These are phyloP conservation scores for Phytophthora constricta DNA, from an alignment of 352 stramenopile species.

Conservation along the genomic window DNA sequence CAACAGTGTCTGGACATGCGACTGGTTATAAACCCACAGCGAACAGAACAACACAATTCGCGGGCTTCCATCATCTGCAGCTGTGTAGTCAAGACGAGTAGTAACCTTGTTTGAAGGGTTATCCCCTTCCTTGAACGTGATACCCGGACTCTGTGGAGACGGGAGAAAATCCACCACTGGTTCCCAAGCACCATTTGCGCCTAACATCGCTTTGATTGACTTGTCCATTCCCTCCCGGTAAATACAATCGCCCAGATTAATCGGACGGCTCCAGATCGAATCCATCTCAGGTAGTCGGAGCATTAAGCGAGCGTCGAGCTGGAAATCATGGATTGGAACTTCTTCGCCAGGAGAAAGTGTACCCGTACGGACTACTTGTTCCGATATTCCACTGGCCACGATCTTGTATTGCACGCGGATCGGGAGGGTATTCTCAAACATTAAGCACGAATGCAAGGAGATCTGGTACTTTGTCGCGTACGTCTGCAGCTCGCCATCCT, in stretches of 20 bases:
- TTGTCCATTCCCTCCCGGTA: conserved; percentile 81
- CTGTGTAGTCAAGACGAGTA: conserved; percentile 85
- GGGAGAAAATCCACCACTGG: conserved; percentile 79
- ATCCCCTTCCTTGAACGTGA: conserved; percentile 76
- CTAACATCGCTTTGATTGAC: conserved; percentile 67
- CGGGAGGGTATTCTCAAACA: conserved; percentile 89
- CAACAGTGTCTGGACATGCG: conserved; percentile 79
- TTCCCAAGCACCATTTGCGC: conserved; percentile 57
- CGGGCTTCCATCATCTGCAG: conserved; percentile 81
- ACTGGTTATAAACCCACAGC: conserved; percentile 92
- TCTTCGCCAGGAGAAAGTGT: conserved; percentile 86
- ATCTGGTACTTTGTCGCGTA: conserved; percentile 92
- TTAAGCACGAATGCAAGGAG: conserved; percentile 78
- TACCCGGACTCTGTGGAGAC: conserved; percentile 52
- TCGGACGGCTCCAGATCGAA: conserved; percentile 77
- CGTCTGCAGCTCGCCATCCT: conserved; percentile 66
- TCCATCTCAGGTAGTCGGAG: conserved; percentile 87
- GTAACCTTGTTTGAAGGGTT: conserved; percentile 67
- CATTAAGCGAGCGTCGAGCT: conserved; percentile 72
- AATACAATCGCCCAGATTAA: conserved; percentile 83
- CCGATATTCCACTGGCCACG: conserved; percentile 33
- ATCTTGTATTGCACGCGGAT: conserved; percentile 89
- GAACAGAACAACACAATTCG: conserved; percentile 86
- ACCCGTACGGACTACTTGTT: conserved; percentile 56
- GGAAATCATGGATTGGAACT: conserved; percentile 84